These are phyloP conservation scores for Phanerochaete sordida DNA, from an alignment of 768 basidiomycete species.

Conservation along the genomic window DNA sequence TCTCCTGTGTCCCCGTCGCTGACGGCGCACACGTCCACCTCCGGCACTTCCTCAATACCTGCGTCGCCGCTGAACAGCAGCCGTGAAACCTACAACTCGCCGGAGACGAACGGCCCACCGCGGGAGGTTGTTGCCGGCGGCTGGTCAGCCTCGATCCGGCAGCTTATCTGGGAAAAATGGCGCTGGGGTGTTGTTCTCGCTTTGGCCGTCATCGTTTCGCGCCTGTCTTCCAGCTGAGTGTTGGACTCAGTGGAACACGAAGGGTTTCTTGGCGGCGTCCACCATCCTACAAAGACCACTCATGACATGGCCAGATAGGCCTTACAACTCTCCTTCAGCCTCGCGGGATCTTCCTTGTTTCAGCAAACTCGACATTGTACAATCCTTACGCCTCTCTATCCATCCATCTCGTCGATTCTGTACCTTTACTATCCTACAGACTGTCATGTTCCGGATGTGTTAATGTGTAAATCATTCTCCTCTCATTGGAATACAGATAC, in stretches of 20 bases:
- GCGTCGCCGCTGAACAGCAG: neutral
- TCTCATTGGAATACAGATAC: neutral
- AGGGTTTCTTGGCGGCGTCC: neutral
- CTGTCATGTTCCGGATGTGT: neutral
- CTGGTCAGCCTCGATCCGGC: slow-evolving; percentile 60
- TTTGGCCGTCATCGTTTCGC: slow-evolving; percentile 73
- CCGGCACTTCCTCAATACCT: neutral
- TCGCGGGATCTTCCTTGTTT: neutral
- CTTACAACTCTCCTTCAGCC: slow-evolving; percentile 1
- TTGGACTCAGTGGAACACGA: neutral
- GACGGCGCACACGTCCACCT: slow-evolving; percentile 6
- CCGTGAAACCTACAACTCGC: neutral
- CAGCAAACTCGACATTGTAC: neutral
- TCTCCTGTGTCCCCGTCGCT: slow-evolving; percentile 15
- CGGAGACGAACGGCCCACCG: neutral
- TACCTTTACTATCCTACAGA: slow-evolving; percentile 6
- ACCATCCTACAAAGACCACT: neutral
- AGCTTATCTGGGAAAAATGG: slow-evolving; percentile 81
- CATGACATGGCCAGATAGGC: neutral
- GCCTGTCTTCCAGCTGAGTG: slow-evolving; percentile 49
- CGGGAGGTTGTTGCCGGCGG: slow-evolving; percentile 19
- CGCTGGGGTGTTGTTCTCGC: slow-evolving; percentile 77
- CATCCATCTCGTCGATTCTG: neutral
- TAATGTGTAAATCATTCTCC: slow-evolving; percentile 2
- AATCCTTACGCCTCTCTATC: neutral